Evolutionary conservation across 2,329 filamentous ascomycete species (phyloP), one percentile per base, ranked within the genome.

Genomic region (Exophiala spinifera): DNA sequence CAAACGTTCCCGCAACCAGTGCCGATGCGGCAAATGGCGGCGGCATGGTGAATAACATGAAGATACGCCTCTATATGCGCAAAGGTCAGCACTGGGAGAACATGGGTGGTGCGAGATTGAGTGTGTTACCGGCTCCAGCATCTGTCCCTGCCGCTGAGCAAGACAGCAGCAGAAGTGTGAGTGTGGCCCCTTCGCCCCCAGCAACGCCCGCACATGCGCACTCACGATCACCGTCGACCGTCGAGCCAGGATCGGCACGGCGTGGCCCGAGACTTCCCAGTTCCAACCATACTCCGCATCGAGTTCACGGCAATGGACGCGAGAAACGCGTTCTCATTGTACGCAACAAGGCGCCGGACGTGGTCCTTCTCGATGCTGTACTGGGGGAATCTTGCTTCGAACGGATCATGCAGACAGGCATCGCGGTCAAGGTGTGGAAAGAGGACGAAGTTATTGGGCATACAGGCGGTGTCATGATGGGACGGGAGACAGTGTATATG

Each of bases 351-450:
- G 78, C 81, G 31, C 70, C 75, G 59, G 81, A 82, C 19, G 77
- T 85, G 57, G 78, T 86, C 1, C 71, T 95, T 33, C 78, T 96
- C 0, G 92, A 97, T 69, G 89, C 89, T 1, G 91, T 91, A 45
- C 76, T 96, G 1, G 87, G 87, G 10, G 90, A 91, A 67, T 88
- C 84, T 53, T 91, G 88, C 66, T 95, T 96, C 72, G 87, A 91
- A 62, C 78, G 88, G 15, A 83, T 96, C 56, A 91, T 89, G 4
- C 83, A 87, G 61, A 87, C 88, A 31, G 91, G 91, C 44, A 92
- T 96, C 64, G 89, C 94, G 1, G 85, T 95, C 52, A 91, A 88
- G 61, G 87, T 96, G 33, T 94, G 90, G 84, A 88, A 94, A 69
- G 85, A 89, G 63, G 84, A 84, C 46, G 81, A 85, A 59, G 81